Conservation (phyloP, 768 basidiomycete species). For the Baorangia bicolor region DNA sequence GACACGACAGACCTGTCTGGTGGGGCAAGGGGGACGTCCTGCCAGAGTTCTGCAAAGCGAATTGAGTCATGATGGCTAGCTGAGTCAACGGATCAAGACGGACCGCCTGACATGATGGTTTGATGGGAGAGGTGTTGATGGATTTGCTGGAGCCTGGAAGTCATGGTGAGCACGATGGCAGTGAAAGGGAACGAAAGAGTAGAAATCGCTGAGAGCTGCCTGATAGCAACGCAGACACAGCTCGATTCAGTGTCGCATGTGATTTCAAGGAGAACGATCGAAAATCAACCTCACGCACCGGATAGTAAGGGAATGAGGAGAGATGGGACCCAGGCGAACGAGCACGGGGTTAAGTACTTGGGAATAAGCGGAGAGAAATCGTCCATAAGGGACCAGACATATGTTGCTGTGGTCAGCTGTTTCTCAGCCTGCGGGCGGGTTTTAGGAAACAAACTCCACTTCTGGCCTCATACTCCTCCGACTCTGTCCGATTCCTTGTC, state of each 20-base stretch:
- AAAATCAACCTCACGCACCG: neutral
- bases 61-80: neutral
- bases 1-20: conserved; percentile 64
- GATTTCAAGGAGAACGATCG: conserved; percentile 11
- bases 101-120: conserved; percentile 55
- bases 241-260: conserved; percentile 13
- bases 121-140: conserved; percentile 48
- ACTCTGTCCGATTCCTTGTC: conserved; percentile 5
- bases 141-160: conserved; percentile 60
- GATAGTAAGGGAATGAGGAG: neutral
- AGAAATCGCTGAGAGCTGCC: neutral
- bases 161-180: conserved; percentile 37
- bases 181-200: neutral
- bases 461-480: neutral
- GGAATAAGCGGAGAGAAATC: neutral
- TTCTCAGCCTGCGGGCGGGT: neutral
- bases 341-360: conserved; percentile 2
- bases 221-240: neutral
- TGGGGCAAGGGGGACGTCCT: conserved; percentile 76
- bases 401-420: too few species aligned
- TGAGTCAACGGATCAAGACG: conserved; percentile 21
- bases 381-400: neutral
- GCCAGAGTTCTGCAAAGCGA: conserved; percentile 62
- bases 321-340: too few species aligned
- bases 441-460: neutral